Evolutionary conservation across 2,329 filamentous ascomycete species (phyloP), one percentile per base, ranked within the genome.

Genomic region (Tolypocladium paradoxum): DNA sequence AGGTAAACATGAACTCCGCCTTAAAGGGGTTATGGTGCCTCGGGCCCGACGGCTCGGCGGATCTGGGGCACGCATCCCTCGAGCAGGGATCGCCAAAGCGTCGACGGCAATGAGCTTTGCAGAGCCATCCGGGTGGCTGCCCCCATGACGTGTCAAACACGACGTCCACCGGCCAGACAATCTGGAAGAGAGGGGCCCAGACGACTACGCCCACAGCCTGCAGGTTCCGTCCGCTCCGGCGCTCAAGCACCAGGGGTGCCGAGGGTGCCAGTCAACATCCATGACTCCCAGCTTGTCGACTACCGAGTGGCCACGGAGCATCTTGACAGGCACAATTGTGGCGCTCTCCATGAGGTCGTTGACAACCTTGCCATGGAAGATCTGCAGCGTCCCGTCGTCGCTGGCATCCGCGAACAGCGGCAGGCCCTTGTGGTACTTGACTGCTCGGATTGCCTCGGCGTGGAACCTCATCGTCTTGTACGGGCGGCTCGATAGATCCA

Each of bases 381-480:
- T 88, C 69, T 99, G 93, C 59, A 97, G 73, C 22, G 86, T 90
- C 31, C 93, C 93, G 68, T 99, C 93, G 67, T 99, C 95, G 68
- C 88, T 93, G 22, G 90, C 90, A 67, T 97, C 92, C 0, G 91
- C 93, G 64, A 99, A 97, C 36, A 99, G 77, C 20, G 93, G 91
- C 43, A 79, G 81, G 55, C 84, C 83, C 54, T 84, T 84, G 71
- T 99, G 95, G 71, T 88, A 99, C 61, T 83, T 85, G 53, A 96
- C 93, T 14, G 86, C 83, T 48, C 95, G 83, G 63, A 99, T 95
- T 47, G 93, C 93, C 70, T 95, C 88, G 56, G 82, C 75, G 73
- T 99, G 93, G 75, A 97, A 99, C 50, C 93, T 83, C 72, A 99
- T 84, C 1, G 92, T 97, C 77, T 96, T 96, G 77, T 95, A 97